Evolutionary conservation across 192 early-diverging fungal genomes (phyloP).

Genomic region (Mortierella alpina): DNA sequence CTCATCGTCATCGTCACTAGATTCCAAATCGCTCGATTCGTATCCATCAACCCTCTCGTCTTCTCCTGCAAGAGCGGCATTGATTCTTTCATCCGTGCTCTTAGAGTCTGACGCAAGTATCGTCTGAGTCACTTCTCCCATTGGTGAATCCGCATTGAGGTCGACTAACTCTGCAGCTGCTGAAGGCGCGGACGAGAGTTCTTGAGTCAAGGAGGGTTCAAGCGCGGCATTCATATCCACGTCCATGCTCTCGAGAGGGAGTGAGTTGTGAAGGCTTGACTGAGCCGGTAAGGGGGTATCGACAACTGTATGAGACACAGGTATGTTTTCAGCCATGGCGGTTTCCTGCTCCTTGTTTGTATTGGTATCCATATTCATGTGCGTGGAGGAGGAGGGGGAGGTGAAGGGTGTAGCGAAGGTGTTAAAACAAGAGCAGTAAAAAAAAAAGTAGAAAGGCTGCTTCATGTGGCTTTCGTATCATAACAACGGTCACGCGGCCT

Average conservation of each 20-base stretch:
- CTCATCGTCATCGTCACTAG: slow-evolving; percentile 47
- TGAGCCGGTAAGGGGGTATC: too few relatives aligned
- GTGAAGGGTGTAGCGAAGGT: too few relatives aligned
- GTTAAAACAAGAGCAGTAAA: too few relatives aligned
- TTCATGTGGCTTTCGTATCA: too few relatives aligned
- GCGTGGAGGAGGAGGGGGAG: too few relatives aligned
- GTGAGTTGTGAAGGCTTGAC: background rate
- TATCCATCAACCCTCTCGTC: slow-evolving; percentile 46
- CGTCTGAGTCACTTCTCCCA: background rate
- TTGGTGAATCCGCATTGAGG: background rate
- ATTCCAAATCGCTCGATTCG: slow-evolving; percentile 59
- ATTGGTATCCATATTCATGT: too few relatives aligned
- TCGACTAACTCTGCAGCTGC: background rate
- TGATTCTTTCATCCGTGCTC: slow-evolving; percentile 39
- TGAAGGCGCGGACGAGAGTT: background rate
- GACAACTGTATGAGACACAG: background rate
- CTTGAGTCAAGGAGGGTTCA: background rate
- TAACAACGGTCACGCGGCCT: too few relatives aligned
- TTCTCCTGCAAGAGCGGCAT: slow-evolving; percentile 44
- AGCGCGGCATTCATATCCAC: background rate
- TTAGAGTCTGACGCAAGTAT: background rate
- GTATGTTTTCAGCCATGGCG: background rate
- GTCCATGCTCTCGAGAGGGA: slow-evolving; percentile 16
- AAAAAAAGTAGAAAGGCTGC: too few relatives aligned
- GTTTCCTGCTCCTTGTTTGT: background rate